Evolutionary conservation across 2,329 filamentous ascomycete genomes (phyloP), one percentile per base, ranked within the genome.

Genomic region (Coniochaeta hoffmannii): DNA sequence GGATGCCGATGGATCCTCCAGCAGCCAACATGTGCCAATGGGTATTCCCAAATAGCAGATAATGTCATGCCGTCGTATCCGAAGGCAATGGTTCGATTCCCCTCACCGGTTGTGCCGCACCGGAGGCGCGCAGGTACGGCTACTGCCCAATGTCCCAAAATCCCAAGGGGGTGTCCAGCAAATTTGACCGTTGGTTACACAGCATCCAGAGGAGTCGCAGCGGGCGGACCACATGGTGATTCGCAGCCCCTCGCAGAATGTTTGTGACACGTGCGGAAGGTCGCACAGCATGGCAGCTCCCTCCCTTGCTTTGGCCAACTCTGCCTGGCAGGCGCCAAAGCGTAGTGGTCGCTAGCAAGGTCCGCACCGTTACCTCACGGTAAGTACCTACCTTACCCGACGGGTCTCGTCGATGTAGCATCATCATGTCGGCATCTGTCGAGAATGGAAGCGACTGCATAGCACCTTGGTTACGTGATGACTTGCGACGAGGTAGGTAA

Each of bases 1-100:
- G 49, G 28, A 51, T 34, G 49, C 49, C 49, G 49, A 51, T 51
- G 30, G 22, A 51, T 46, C 41, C 41, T 46, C 12, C 41, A 22
- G 41, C 4, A 46, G 19, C 22, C 22, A 46, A 14, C 9, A 12
- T 26, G 41, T 46, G 9, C 8, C 12, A 46, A 28, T n/a, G n/a
- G n/a, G n/a, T n/a, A n/a, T n/a, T n/a, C n/a, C n/a, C n/a, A n/a
- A n/a, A n/a, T n/a, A n/a, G n/a, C n/a, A n/a, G n/a, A n/a, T n/a
- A n/a, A n/a, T n/a, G n/a, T n/a, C n/a, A n/a, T n/a, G 41, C 41
- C 41, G 41, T 14, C 26, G 9, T 26, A 26, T 46, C 41, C 41
- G 22, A 28, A 2, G 15, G 41, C 9, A 41, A 46, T 46, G 22
- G 41, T 28, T 28, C 24, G 28, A 32, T 51, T 51, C 14, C 36